phyloP scores from a whole-genome alignment of 1,284 basidiomycete genomes.

The Leccinum fuscescens region DNA sequence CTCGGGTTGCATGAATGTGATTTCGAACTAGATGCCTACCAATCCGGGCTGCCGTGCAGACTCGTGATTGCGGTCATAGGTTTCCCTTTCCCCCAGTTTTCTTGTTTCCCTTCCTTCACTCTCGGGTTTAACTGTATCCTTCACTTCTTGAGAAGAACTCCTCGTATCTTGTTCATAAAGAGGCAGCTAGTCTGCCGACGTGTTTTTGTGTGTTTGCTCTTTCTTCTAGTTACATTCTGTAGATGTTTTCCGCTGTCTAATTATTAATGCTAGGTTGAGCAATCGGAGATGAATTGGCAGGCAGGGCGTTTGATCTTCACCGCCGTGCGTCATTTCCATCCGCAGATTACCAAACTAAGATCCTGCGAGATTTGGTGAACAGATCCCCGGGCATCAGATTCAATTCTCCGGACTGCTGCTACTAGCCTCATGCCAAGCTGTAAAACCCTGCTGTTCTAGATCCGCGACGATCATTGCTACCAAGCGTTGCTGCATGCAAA shows the following conservation, averaged over 20 bases:
- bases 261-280: neutral
- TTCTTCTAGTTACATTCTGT: neutral
- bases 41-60: neutral
- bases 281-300: slow-evolving; percentile 5
- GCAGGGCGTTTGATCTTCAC: neutral
- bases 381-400: slow-evolving; percentile 9
- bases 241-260: neutral
- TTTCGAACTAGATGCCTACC: neutral
- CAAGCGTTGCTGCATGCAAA: neutral
- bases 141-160: neutral
- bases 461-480: neutral
- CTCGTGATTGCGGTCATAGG: neutral
- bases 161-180: slow-evolving; percentile 3
- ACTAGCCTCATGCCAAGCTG: slow-evolving; percentile 27
- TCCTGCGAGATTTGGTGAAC: neutral
- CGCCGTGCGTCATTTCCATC: neutral
- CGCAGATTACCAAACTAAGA: slow-evolving; percentile 2
- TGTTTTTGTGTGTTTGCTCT: neutral
- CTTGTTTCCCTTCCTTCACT: neutral
- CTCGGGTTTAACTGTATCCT: neutral
- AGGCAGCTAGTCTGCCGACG: slow-evolving; percentile 12
- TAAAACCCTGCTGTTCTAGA: slow-evolving; percentile 11
- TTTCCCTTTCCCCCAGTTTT: neutral
- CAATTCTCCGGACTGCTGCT: slow-evolving; percentile 3
- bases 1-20: slow-evolving; percentile 6